phyloP scores from a whole-genome alignment of 805 yeast species.

The Starmerella tilneyi region DNA sequence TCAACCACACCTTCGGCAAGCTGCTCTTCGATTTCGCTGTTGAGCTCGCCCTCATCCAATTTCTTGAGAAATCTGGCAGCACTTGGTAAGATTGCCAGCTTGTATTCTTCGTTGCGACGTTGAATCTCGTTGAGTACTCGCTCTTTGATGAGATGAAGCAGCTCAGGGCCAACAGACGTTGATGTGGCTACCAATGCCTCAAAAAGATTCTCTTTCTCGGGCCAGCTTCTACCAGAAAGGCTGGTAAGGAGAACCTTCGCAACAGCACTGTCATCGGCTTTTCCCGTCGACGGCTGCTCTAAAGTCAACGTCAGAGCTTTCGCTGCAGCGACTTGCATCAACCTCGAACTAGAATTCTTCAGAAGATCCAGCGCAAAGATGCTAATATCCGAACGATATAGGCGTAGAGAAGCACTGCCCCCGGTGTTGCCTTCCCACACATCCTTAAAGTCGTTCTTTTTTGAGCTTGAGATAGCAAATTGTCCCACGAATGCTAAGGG shows the following conservation, averaged over 20 bases:
- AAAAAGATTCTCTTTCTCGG: slow-evolving; percentile 70
- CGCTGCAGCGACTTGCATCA: slow-evolving; percentile 60
- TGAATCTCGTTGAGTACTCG: slow-evolving; percentile 51
- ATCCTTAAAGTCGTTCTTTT: slow-evolving; percentile 42
- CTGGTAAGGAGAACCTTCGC: slow-evolving; percentile 58
- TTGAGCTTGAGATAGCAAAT: slow-evolving; percentile 43
- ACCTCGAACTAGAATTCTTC: slow-evolving; percentile 44
- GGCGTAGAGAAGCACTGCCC: slow-evolving; percentile 54
- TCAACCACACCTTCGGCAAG: slow-evolving; percentile 36
- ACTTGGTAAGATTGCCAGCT: slow-evolving; percentile 42
- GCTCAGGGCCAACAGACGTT: slow-evolving; percentile 32
- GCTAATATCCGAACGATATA: slow-evolving; percentile 62
- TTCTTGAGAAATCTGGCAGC: slow-evolving; percentile 42
- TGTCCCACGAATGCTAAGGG: slow-evolving; percentile 75
- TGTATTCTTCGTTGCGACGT: slow-evolving; percentile 57
- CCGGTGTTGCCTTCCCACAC: slow-evolving; percentile 79
- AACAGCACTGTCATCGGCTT: slow-evolving; percentile 36
- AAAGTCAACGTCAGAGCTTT: slow-evolving; percentile 52
- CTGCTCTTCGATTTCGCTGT: slow-evolving; percentile 26
- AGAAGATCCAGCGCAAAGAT: slow-evolving; percentile 42
- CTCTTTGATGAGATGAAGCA: slow-evolving; percentile 35
- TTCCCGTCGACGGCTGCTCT: slow-evolving; percentile 33
- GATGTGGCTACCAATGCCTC: slow-evolving; percentile 53
- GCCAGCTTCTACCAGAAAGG: slow-evolving; percentile 71
- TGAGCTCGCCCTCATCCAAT: slow-evolving; percentile 25